Percentiles rank a stretch among this genome's conserved stretches.
Conservation (phyloP, 108 stramenopile genomes). For the Licmophora abbreviata region DNA sequence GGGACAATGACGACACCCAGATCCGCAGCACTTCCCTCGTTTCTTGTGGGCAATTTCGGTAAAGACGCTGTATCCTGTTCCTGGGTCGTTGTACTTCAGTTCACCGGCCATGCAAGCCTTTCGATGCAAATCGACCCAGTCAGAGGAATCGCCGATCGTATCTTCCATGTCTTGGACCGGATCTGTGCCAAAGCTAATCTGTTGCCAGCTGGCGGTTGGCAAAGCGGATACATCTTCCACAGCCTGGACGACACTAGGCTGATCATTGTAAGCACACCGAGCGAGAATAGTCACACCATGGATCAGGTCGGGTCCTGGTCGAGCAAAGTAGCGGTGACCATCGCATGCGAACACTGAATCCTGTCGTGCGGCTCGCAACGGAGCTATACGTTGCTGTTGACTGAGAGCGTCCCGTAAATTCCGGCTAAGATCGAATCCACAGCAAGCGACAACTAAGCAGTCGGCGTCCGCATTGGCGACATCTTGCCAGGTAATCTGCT, state of each 20-base stretch:
- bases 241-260: conserved; percentile 27
- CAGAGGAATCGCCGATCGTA: conserved; percentile 9
- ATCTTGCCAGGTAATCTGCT: conserved; percentile 43
- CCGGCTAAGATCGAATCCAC: conserved; percentile 85
- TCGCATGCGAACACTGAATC: conserved; percentile 62
- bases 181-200: conserved; percentile 6
- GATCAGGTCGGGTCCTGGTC: conserved; percentile 76
- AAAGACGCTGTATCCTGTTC: conserved; percentile 82
- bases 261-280: conserved; percentile 41
- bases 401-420: conserved; percentile 48
- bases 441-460: conserved; percentile 76
- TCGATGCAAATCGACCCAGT: conserved; percentile 38
- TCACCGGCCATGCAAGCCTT: conserved; percentile 40
- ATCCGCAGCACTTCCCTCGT: conserved; percentile 90
- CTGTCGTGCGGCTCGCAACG: conserved; percentile 42
- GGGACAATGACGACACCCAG: conserved; percentile 90
- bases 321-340: conserved; percentile 81
- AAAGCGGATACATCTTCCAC: conserved; percentile 31
- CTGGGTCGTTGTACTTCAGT: conserved; percentile 71
- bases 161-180: conserved; percentile 19
- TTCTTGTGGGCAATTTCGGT: conserved; percentile 73
- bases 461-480: conserved; percentile 66
- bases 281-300: conserved; percentile 73
- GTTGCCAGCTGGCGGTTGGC: conserved; percentile 3
- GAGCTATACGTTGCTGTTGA: conserved; percentile 21